Evolutionary conservation across 1,139 yeast genomes (phyloP).

Genomic region (Pichia sp.): DNA sequence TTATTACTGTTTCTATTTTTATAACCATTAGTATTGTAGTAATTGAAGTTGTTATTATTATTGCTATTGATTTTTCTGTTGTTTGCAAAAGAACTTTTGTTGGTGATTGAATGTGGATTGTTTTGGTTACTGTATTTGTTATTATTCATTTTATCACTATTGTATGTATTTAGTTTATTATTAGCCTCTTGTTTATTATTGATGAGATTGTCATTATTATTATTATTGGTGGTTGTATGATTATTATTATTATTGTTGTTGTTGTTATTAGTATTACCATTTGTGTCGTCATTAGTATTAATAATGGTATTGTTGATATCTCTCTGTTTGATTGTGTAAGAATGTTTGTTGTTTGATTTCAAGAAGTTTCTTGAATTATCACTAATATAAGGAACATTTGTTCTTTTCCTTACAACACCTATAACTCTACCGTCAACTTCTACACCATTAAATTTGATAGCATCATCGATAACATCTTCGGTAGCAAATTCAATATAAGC

Average conservation of each 20-base stretch:
- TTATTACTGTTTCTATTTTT: neutral
- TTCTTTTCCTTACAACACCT: constrained; percentile 69
- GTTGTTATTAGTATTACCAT: neutral
- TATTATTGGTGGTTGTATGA: too few relatives aligned
- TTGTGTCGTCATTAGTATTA: neutral
- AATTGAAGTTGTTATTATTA: neutral
- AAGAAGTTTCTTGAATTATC: constrained; percentile 28
- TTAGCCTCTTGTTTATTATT: too few relatives aligned
- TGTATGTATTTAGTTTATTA: too few relatives aligned
- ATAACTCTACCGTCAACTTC: constrained; percentile 61
- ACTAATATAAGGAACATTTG: constrained; percentile 65
- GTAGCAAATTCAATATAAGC: constrained; percentile 79
- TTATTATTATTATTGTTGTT: neutral
- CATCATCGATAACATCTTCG: constrained; percentile 53
- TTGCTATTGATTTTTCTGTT: too few relatives aligned
- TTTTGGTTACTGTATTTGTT: too few relatives aligned
- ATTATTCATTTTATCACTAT: too few relatives aligned
- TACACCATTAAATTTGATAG: constrained; percentile 60
- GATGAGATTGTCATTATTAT: neutral
- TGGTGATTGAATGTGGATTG: too few relatives aligned
- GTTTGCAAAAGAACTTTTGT: neutral
- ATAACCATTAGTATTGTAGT: neutral
- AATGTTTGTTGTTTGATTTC: neutral
- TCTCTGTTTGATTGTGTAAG: neutral
- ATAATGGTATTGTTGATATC: neutral